Percentiles rank a stretch among this genome's conserved stretches.
Evolutionary conservation across 805 yeast genomes (phyloP).

Genomic region (Saturnispora zaruensis): DNA sequence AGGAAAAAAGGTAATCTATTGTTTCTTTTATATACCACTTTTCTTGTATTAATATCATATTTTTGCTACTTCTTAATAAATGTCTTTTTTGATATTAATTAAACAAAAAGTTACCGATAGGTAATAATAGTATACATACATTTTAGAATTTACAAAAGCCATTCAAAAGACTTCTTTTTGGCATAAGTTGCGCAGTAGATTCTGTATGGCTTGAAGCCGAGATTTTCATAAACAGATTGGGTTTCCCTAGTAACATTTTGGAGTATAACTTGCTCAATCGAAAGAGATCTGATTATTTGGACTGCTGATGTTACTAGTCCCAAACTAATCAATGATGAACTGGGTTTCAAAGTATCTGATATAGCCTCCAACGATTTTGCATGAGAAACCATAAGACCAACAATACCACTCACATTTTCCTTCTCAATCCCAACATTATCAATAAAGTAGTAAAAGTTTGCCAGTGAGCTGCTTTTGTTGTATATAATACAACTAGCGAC

Average conservation of each 20-base stretch:
- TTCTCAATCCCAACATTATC: slow-evolving; percentile 27
- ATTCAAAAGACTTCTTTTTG: slow-evolving; percentile 19
- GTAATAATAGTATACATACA: neutral
- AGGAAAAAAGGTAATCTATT: neutral
- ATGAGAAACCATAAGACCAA: slow-evolving; percentile 47
- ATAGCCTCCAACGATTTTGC: slow-evolving; percentile 23
- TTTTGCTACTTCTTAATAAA: neutral
- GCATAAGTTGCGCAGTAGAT: slow-evolving; percentile 20
- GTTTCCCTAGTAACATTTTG: slow-evolving; percentile 13
- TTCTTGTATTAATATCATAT: neutral
- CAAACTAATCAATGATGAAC: neutral
- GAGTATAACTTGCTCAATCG: slow-evolving; percentile 13
- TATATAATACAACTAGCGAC: slow-evolving; percentile 42
- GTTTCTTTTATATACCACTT: neutral
- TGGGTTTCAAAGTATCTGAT: no score
- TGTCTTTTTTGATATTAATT: neutral
- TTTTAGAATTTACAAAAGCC: slow-evolving; percentile 11
- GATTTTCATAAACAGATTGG: slow-evolving; percentile 15
- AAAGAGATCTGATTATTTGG: slow-evolving; percentile 34
- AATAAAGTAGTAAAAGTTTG: slow-evolving; percentile 45
- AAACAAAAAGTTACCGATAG: neutral
- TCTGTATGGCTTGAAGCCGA: slow-evolving; percentile 21
- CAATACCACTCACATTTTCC: slow-evolving; percentile 38
- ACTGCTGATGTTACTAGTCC: slow-evolving; percentile 32
- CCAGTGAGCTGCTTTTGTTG: slow-evolving; percentile 36